phyloP scores from a whole-genome alignment of 306 rosid species.

The Trichosanthes cucumerina region DNA sequence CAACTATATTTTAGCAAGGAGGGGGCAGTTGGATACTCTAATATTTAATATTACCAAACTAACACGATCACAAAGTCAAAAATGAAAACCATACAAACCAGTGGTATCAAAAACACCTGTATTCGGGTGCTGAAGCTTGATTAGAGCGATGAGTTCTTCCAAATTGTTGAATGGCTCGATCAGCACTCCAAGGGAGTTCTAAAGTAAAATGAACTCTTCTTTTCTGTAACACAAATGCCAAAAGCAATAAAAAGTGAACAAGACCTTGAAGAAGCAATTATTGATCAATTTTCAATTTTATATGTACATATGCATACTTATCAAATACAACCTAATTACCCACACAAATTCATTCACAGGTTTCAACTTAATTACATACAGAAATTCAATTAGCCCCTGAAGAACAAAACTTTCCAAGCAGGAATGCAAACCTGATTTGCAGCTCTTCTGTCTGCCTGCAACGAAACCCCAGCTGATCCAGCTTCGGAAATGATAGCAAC shows the following conservation, averaged over 20 bases:
- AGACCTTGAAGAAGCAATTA: constrained; percentile 10
- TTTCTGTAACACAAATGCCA: constrained; percentile 42
- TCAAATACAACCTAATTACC: neutral
- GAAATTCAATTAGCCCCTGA: neutral
- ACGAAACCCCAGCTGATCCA: constrained; percentile 97
- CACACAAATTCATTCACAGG: neutral
- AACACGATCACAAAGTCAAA: neutral
- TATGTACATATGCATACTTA: neutral
- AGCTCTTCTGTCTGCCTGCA: constrained; percentile 97
- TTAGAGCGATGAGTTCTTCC: constrained; percentile 99
- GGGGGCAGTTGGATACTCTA: neutral
- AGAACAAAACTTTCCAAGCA: constrained; percentile 9
- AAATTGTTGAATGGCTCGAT: constrained; percentile 96
- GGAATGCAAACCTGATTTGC: constrained; percentile 55
- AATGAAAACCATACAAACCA: neutral
- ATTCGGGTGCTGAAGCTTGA: constrained; percentile 98
- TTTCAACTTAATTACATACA: neutral
- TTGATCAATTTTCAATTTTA: neutral
- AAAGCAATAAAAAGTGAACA: constrained; percentile 5
- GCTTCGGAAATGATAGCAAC: constrained; percentile 98
- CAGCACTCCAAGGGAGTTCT: constrained; percentile 99
- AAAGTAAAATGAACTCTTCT: constrained; percentile 94
- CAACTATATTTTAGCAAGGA: neutral
- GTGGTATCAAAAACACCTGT: constrained; percentile 44
- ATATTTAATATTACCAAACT: neutral